A percentile compares a stretch with the other conserved stretches of the same genome.
phyloP scores from a whole-genome alignment of 2,329 filamentous ascomycete genomes.

The Tolypocladium amazonense region DNA sequence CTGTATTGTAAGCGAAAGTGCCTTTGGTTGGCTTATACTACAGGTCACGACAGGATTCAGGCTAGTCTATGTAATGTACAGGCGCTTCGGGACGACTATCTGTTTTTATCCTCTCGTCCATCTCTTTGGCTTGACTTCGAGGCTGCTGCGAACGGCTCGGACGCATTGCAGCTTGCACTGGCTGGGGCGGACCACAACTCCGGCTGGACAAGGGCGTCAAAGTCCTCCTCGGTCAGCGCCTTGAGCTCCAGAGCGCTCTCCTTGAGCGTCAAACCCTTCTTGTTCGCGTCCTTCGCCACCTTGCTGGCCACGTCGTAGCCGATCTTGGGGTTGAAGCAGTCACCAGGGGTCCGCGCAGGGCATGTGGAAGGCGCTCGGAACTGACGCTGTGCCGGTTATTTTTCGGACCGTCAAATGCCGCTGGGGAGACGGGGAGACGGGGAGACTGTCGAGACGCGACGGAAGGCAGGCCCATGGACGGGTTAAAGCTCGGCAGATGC shows the following conservation, averaged over 20 bases:
- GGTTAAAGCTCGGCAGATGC: not conserved
- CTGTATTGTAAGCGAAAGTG: not conserved
- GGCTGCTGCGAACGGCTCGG: not conserved
- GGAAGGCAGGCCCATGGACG: not conserved
- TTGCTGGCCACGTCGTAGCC: slow-evolving; percentile 96
- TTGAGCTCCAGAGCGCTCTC: slow-evolving; percentile 88
- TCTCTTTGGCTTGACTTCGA: not conserved
- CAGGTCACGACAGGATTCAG: not conserved
- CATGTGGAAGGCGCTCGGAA: not conserved
- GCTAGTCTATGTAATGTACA: not conserved
- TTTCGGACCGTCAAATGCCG: not conserved
- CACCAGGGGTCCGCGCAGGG: too few species aligned
- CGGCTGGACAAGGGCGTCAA: slow-evolving; percentile 79
- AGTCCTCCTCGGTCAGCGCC: slow-evolving; percentile 78
- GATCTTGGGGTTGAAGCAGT: slow-evolving; percentile 97
- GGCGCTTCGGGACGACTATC: not conserved
- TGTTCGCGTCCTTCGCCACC: slow-evolving; percentile 97
- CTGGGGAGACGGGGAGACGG: not conserved
- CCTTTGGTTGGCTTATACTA: not conserved
- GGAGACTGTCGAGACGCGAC: not conserved
- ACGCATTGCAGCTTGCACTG: slow-evolving; percentile 36
- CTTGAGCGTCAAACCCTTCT: slow-evolving; percentile 93
- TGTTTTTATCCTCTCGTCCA: not conserved
- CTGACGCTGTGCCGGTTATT: not conserved
- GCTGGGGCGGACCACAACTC: slow-evolving; percentile 86